Conservation (phyloP, 192 early-diverging fungal genomes). For the Podila epigama region DNA sequence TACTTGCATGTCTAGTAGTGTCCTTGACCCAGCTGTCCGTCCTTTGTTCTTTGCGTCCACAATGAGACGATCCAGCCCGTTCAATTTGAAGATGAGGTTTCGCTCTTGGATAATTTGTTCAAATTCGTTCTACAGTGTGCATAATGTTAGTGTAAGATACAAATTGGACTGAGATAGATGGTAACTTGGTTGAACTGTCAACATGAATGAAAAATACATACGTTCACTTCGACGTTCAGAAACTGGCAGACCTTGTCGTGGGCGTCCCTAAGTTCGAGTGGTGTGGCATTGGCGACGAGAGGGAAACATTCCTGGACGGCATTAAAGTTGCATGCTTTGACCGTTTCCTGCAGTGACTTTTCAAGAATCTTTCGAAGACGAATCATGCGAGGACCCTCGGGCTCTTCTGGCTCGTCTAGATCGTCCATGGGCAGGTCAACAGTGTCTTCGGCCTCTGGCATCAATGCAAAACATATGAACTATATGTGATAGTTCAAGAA, state of each 20-base stretch:
- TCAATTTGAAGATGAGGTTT: conserved; percentile 37
- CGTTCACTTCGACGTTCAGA: conserved; percentile 31
- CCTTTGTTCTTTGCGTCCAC: conserved; percentile 32
- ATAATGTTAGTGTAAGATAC: background rate
- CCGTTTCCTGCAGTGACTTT: conserved; percentile 31
- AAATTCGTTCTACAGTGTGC: conserved; percentile 28
- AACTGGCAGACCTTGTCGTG: conserved; percentile 45
- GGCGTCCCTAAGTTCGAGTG: conserved; percentile 18
- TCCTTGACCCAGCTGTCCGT: conserved; percentile 28
- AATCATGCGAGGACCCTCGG: conserved; percentile 40
- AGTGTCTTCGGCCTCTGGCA: too few relatives aligned
- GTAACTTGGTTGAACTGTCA: background rate
- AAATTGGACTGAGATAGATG: background rate
- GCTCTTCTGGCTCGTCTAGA: conserved; percentile 20
- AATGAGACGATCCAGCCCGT: conserved; percentile 43
- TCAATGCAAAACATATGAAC: too few relatives aligned
- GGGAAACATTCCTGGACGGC: conserved; percentile 44
- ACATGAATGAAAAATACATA: background rate
- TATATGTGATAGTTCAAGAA: too few relatives aligned
- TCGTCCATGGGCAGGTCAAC: background rate
- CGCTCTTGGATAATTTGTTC: conserved; percentile 38
- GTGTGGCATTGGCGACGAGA: conserved; percentile 3
- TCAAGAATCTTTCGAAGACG: conserved; percentile 35
- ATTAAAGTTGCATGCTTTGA: conserved; percentile 40
- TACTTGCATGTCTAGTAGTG: conserved; percentile 35